A percentile compares a stretch with the other conserved stretches of the same genome.
phyloP scores from a whole-genome alignment of 1,284 basidiomycete genomes.

The Pseudozyma sp. region DNA sequence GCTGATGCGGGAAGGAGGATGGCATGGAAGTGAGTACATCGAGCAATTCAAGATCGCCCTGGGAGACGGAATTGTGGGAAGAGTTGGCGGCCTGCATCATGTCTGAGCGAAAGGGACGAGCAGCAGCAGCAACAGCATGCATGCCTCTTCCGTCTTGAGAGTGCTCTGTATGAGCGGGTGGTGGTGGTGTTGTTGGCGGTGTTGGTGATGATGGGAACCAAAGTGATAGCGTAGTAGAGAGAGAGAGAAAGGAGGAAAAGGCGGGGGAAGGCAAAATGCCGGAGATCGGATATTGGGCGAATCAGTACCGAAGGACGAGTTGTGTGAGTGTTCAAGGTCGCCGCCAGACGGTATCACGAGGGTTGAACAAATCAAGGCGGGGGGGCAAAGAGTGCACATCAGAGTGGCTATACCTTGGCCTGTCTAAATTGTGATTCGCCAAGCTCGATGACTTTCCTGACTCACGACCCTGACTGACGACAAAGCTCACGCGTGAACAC shows the following conservation, averaged over 20 bases:
- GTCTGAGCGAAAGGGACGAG: slow-evolving; percentile 9
- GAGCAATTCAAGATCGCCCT: slow-evolving; percentile 53
- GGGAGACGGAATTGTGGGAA: slow-evolving; percentile 36
- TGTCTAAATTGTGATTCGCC: not conserved
- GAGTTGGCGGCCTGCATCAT: slow-evolving; percentile 36
- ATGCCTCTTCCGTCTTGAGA: slow-evolving; percentile 2
- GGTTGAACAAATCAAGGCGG: too few relatives aligned
- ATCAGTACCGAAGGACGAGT: slow-evolving; percentile 13
- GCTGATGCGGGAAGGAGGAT: slow-evolving; percentile 45
- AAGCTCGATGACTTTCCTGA: not conserved
- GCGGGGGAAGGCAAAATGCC: not conserved
- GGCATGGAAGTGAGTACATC: slow-evolving; percentile 53
- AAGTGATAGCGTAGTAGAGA: too few relatives aligned
- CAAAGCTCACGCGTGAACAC: too few relatives aligned
- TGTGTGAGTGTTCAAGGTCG: not conserved
- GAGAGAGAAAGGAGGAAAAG: not conserved
- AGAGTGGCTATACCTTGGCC: too few relatives aligned
- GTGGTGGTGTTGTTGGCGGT: not conserved
- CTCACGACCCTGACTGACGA: too few relatives aligned
- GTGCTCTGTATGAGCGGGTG: too few relatives aligned
- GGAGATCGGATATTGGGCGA: slow-evolving; percentile 15
- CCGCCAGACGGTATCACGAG: too few relatives aligned
- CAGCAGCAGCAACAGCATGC: slow-evolving; percentile 19
- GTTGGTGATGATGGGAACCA: not conserved
- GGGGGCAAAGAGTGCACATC: too few relatives aligned